A percentile compares a stretch with the other conserved stretches of the same genome.
Evolutionary conservation across 1,139 yeast species (phyloP).

Genomic region (Hemisphaericaspora xylofermentans): DNA sequence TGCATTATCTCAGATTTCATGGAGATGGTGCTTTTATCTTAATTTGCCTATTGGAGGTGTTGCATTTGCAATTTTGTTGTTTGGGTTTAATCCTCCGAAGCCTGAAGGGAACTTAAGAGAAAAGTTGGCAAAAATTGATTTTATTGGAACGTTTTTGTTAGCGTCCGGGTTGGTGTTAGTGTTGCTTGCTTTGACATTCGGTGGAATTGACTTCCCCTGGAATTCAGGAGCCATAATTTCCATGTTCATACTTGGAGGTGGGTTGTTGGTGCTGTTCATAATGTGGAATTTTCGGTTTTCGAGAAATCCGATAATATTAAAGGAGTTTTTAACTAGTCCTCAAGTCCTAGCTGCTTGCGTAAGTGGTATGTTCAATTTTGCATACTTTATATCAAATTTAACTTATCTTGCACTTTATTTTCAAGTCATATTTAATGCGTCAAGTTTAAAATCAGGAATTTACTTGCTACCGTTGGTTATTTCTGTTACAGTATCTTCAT

Average conservation of each 20-base stretch:
- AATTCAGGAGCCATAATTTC: conserved; percentile 54
- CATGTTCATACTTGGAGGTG: conserved; percentile 56
- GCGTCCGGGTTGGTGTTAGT: conserved; percentile 30
- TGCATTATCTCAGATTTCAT: conserved; percentile 59
- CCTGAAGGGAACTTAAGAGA: conserved; percentile 39
- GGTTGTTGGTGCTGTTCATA: conserved; percentile 36
- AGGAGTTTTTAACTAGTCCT: conserved; percentile 36
- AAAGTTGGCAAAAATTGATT: conserved; percentile 41
- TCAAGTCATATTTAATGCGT: conserved; percentile 49
- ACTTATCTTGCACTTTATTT: conserved; percentile 55
- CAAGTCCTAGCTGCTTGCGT: conserved; percentile 39
- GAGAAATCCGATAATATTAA: conserved; percentile 47
- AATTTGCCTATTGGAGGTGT: conserved; percentile 68
- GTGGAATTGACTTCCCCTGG: conserved; percentile 36
- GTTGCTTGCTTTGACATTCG: conserved; percentile 36
- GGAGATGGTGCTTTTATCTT: conserved; percentile 82
- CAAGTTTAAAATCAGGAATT: conserved; percentile 59
- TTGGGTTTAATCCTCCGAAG: conserved; percentile 57
- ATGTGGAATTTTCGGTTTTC: conserved; percentile 51
- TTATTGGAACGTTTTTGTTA: conserved; percentile 31
- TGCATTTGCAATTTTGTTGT: conserved; percentile 44
- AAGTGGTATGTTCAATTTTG: conserved; percentile 39
- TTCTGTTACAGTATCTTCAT: conserved; percentile 49
- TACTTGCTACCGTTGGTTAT: conserved; percentile 55
- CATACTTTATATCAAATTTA: conserved; percentile 42